Evolutionary conservation across 2,329 filamentous ascomycete species (phyloP).

Genomic region (Penicillium thymicola): DNA sequence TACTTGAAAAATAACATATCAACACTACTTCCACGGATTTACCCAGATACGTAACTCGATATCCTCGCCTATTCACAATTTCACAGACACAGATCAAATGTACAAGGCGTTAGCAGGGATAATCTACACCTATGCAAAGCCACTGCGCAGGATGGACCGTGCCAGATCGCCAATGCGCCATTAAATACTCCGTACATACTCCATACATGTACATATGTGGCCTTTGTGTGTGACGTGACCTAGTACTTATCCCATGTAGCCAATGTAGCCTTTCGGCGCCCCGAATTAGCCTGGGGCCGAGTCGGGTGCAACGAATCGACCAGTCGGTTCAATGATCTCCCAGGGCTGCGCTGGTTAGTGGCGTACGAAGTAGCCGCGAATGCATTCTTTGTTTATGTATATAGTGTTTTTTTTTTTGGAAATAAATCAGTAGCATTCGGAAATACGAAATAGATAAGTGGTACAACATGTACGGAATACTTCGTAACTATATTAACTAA

Average conservation of each 20-base stretch:
- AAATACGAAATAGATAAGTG: not conserved
- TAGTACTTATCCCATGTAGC: not conserved
- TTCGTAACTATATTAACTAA: no score
- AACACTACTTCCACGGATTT: constrained; percentile 3
- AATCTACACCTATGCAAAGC: not conserved
- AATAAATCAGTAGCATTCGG: not conserved
- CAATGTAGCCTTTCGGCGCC: constrained; percentile 3
- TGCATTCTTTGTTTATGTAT: not conserved
- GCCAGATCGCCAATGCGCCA: constrained; percentile 9
- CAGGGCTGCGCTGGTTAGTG: constrained; percentile 7
- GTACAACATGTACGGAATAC: not conserved
- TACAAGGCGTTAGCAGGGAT: not conserved
- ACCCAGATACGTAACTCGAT: not conserved
- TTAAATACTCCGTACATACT: not conserved
- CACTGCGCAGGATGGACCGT: constrained; percentile 6
- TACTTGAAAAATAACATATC: not conserved
- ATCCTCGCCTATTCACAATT: not conserved
- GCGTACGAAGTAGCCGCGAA: not conserved
- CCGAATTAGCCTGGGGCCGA: constrained; percentile 10
- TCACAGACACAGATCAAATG: not conserved
- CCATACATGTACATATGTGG: not conserved
- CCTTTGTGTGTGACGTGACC: not conserved
- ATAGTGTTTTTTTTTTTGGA: not conserved
- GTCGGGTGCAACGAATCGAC: constrained; percentile 20
- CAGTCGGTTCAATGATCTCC: constrained; percentile 19